Conservation (phyloP, 768 basidiomycete species). For the Tulasnella calospora region DNA sequence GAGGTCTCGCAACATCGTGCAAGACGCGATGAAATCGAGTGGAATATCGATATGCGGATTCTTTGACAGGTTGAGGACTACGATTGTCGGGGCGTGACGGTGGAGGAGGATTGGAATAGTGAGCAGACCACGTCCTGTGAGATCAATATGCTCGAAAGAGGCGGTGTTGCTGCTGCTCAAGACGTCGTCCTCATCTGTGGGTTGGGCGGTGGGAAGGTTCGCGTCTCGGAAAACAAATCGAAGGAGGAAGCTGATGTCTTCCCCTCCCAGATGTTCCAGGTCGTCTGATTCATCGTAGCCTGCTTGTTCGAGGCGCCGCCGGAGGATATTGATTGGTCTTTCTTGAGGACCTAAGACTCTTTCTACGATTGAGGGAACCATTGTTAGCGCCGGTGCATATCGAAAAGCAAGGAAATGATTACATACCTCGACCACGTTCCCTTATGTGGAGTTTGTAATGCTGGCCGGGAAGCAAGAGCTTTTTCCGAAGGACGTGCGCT, state of each 20-base stretch:
- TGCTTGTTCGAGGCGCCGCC: conserved; percentile 77
- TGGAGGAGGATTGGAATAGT: conserved; percentile 87
- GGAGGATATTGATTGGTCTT: conserved; percentile 76
- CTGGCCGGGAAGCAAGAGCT: conserved; percentile 45
- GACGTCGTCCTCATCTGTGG: conserved; percentile 19
- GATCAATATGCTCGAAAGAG: conserved; percentile 75
- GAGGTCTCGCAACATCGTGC: conserved; percentile 75
- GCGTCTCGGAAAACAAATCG: conserved; percentile 86
- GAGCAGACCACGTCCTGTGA: conserved; percentile 71
- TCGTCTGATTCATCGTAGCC: conserved; percentile 82
- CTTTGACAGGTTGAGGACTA: conserved; percentile 79
- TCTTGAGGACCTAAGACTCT: conserved; percentile 77
- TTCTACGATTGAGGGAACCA: conserved; percentile 46
- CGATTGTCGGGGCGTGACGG: conserved; percentile 74
- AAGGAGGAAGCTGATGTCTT: conserved; percentile 77
- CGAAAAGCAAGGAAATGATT: conserved; percentile 20
- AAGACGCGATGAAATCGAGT: conserved; percentile 90
- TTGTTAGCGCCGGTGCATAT: not conserved
- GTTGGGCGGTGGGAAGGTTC: conserved; percentile 32
- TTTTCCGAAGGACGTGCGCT: conserved; percentile 55
- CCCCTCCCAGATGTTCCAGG: conserved; percentile 66
- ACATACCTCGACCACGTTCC: conserved; percentile 67
- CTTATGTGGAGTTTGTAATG: conserved; percentile 67
- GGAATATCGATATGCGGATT: conserved; percentile 97
- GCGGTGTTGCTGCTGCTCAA: conserved; percentile 47